Base-by-base conservation (phyloP, 2,329 filamentous ascomycete genomes). In the Colletotrichum neosansevieriae region DNA sequence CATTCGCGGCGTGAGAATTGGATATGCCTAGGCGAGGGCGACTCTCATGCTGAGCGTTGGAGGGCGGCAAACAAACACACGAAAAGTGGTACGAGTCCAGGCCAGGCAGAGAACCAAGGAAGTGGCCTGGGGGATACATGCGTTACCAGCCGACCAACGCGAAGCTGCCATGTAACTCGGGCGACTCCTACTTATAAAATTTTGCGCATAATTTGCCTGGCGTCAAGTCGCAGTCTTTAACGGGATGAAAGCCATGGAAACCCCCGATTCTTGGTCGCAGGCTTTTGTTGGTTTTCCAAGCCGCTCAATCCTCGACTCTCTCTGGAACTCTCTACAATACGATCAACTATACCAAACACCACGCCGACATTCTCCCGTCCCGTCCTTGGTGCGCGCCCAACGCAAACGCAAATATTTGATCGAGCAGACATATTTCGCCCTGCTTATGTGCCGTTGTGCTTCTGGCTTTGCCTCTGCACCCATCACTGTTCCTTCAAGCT, bases 211-310 rank as follows among this genome's bases (percentile, higher is more conserved):
- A 68, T 45, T 40, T 32, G 40, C 40, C 38, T n/a, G 38, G 65
- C 53, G 45, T 68, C 38, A 58, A 13, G 61, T 47, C 17, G 53
- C 56, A 32, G 44, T 58, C 29, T 56, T 24, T 24, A 21, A 67
- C 40, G 64, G 60, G 53, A 68, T 64, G 65, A 64, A 68, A 68
- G 53, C 21, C 47, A 66, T 65, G 61, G 54, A 32, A 40, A 54
- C 42, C 49, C 56, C 66, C 66, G 54, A 69, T 44, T 60, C 54
- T 49, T 38, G 42, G 54, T 56, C 40, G 32, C 17, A 40, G 40
- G 42, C 34, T 58, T n/a, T 38, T 56, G 61, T 17, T 53, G 62
- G 62, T 24, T 53, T 53, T 40, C 47, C 58, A 42, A 50, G 49
- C 36, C 51, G 56, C 47, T 61, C 50, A 56, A 32, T 36, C 59